Base-by-base conservation (phyloP, 202 grass and related monocot species). In the Setaria viridis region DNA sequence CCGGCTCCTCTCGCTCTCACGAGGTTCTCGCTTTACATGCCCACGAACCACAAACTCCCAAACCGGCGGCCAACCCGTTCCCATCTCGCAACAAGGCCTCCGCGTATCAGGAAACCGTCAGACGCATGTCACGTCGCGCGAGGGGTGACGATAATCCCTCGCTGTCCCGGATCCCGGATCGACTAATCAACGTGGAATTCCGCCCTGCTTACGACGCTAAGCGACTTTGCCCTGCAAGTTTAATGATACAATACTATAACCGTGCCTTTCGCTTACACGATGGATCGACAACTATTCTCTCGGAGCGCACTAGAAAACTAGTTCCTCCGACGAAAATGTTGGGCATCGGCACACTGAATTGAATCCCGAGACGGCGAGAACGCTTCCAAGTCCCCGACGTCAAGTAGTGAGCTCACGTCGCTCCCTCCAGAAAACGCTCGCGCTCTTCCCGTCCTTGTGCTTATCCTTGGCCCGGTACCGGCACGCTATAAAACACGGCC, bases 401-500 rank as follows among this genome's bases (percentile, higher is more conserved):
- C 62, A 13, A 46, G 8, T 8, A 25, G 16, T 33, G 50, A 47
- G 7, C 14, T 14, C 48, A 11, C 48, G 3, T 14, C 29, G 9
- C 13, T 80, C 78, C 32, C 39, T 41, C 39, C 39, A 67, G 62
- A 67, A 41, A 25, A 25, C 62, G 6, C 78, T 41, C 6, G 17
- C 19, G 6, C 9, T 25, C 14, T 25, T 25, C 25, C 25, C 25
- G 25, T 25, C 16, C 59, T 25, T 25, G 77, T 14, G 15, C 55
- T 47, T 62, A 16, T 66, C 37, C 5, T 13, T 9, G 39, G 39
- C 5, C 39, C 39, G 39, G 39, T 5, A 6, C 39, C 5, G 21
- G 57, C 57, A 29, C 64, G 45, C 72, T 88, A 88, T 84, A 88
- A 53, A 81, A 30, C 5, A 20, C 15, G 2, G 4, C 14, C 43